Evolutionary conservation across 139 green algal genomes (phyloP), one percentile per base, ranked within the genome.

Genomic region (Ulvella scutata): DNA sequence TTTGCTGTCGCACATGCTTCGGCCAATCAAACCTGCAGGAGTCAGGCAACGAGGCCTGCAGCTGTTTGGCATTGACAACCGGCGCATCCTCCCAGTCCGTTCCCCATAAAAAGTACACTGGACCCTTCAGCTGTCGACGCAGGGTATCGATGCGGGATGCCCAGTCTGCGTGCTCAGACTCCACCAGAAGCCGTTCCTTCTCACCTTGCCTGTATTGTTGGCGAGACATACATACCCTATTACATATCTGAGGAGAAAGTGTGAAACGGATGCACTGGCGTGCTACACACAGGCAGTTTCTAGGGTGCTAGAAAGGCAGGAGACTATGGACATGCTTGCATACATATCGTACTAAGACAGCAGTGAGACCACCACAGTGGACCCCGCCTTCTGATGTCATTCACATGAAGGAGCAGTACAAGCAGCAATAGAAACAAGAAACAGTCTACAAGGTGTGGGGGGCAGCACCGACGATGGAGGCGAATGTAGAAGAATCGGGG

Each of bases 41-140:
- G 29, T 39, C 17, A 3, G 75, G 38, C 75, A 79, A 39, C 38
- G 60, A 31, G 4, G 23, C 61, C 37, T 43, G 40, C 73, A 76
- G 73, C 26, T 13, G 29, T 21, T 62, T 43, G 28, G 74, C 67
- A 29, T 85, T 85, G 13, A 77, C 33, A 20, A 78, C 37, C 2
- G 78, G 78, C 21, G 75, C 39, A 39, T 85, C 78, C 31, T 78
- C 77, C 77, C 75, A 78, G 51, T 85, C 81, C 0, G 81, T 85
- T 3, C 81, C 81, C 74, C 79, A 84, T 67, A 85, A 36, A 29
- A 83, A 81, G 51, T 79, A 81, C 33, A 81, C 35, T 28, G 75
- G 81, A 4, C 79, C 79, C 0, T 3, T n/a, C 36, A 84, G 75
- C 6, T 3, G 26, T 2, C 74, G 75, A 7, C 73, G 74, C 36